Evolutionary conservation across 176 grass and related monocot genomes (phyloP).

Genomic region (Microstegium vimineum): DNA sequence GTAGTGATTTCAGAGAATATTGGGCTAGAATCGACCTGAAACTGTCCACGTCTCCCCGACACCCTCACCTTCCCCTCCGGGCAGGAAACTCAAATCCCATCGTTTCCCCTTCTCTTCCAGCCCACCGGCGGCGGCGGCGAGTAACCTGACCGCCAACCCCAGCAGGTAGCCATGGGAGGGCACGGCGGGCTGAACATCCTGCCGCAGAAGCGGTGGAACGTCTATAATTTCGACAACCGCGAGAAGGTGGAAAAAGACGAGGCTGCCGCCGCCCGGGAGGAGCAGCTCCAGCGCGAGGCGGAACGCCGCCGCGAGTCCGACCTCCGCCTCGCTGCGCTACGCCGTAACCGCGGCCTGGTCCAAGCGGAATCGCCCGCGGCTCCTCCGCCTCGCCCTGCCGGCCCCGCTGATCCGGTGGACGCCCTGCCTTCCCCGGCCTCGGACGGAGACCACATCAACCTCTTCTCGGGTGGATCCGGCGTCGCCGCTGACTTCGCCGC

Average conservation of each 20-base stretch:
- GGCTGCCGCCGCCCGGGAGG: conserved; percentile 81
- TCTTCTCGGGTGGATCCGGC: conserved; percentile 52
- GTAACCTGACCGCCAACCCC: too few relatives aligned
- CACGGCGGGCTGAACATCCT: conserved; percentile 91
- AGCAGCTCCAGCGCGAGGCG: conserved; percentile 79
- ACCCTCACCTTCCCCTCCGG: too few relatives aligned
- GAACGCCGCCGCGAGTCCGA: conserved; percentile 70
- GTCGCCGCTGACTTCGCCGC: conserved; percentile 48
- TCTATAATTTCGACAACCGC: conserved; percentile 92
- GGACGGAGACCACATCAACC: conserved; percentile 66
- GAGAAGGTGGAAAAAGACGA: conserved; percentile 90
- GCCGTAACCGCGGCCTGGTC: conserved; percentile 47
- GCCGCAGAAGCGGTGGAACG: conserved; percentile 99
- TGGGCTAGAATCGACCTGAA: too few relatives aligned
- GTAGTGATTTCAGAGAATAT: too few relatives aligned
- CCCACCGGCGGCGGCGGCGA: not conserved
- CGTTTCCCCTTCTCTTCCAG: not conserved
- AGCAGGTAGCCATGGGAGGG: conserved; percentile 60
- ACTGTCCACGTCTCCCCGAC: too few relatives aligned
- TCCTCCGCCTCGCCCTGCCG: not conserved
- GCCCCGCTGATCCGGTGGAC: not conserved
- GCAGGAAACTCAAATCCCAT: too few relatives aligned
- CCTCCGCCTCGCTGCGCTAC: conserved; percentile 61
- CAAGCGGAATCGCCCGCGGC: not conserved
- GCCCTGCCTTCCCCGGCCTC: not conserved